phyloP scores from a whole-genome alignment of 2,329 filamentous ascomycete species.

The Aspergillus ruber region DNA sequence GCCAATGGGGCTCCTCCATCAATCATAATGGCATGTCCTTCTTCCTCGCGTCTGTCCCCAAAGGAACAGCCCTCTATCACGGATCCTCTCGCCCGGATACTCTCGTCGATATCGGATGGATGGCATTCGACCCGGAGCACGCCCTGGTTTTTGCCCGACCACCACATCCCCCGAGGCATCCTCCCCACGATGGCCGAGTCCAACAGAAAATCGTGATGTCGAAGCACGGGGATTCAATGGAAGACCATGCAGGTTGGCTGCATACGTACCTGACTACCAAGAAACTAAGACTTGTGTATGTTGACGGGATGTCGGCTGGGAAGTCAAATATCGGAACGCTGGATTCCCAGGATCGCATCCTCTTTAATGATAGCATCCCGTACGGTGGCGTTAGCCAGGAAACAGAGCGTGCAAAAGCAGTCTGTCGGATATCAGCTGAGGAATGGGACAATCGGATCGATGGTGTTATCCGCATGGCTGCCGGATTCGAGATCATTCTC shows the following conservation, averaged over 20 bases:
- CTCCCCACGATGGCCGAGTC: not conserved
- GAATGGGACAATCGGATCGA: slow-evolving; percentile 51
- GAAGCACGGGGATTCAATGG: not conserved
- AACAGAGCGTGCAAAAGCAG: slow-evolving; percentile 42
- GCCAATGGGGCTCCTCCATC: slow-evolving; percentile 63
- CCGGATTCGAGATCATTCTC: slow-evolving; percentile 62
- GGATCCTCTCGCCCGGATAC: slow-evolving; percentile 43
- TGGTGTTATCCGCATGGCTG: slow-evolving; percentile 59
- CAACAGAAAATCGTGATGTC: not conserved
- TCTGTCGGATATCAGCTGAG: slow-evolving; percentile 48
- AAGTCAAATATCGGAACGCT: slow-evolving; percentile 60
- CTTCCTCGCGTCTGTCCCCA: slow-evolving; percentile 57
- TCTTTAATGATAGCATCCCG: slow-evolving; percentile 37
- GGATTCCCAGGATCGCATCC: slow-evolving; percentile 58
- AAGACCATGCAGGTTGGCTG: slow-evolving; percentile 47
- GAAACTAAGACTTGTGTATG: slow-evolving; percentile 54
- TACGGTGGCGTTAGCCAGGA: slow-evolving; percentile 30
- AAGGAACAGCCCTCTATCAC: slow-evolving; percentile 59
- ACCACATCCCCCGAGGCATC: not conserved
- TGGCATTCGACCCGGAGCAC: slow-evolving; percentile 68
- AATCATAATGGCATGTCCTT: slow-evolving; percentile 67
- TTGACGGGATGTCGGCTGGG: slow-evolving; percentile 62
- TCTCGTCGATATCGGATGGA: slow-evolving; percentile 54
- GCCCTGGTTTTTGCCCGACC: slow-evolving; percentile 54
- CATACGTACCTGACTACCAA: slow-evolving; percentile 57